Evolutionary conservation across 2,329 filamentous ascomycete genomes (phyloP), one percentile per base, ranked within the genome.

Genomic region (Penicillium sumatraense): DNA sequence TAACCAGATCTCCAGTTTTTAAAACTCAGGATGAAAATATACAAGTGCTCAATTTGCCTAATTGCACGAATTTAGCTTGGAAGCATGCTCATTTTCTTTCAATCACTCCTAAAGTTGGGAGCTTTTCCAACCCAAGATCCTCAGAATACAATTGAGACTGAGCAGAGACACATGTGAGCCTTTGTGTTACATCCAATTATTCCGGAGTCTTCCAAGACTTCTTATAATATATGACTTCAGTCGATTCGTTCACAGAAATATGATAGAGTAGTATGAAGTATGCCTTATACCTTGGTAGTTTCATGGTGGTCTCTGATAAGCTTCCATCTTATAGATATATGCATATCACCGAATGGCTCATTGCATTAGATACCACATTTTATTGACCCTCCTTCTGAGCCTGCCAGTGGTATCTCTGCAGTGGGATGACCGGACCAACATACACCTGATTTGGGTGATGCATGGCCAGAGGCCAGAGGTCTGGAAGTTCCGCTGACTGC

Each of bases 181-280:
- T 63, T 59, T 74, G 73, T 23, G 76, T 72, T 1, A 67, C 48
- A 0, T 53, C 71, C 48, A 58, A 35, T 40, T 49, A 35, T 88
- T 96, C 46, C 96, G 93, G 93, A 96, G 93, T 33, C 96, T 97
- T 75, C 96, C 97, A 74, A 96, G 97, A 68, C 86, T 93, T 33
- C 96, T 97, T 75, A 96, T 98, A 74, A 96, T 98, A 68, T 86
- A 93, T 97, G 52, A 91, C 91, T 64, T 93, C 90, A 0, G 96
- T 92, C 0, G 93, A 40, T 21, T 58, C 56, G 40, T 52, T 55
- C 13, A 51, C 56, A 35, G 77, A 62, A 26, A 79, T 52, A 6
- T 45, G 49, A 55, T 76, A 79, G 8, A 35, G 9, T 35, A 35
- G 8, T 35, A 35, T 35, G 5, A 7, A 35, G 31, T 16, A 35